Conservation (phyloP, 306 rosid genomes). For the Aeschynomene evenia region DNA sequence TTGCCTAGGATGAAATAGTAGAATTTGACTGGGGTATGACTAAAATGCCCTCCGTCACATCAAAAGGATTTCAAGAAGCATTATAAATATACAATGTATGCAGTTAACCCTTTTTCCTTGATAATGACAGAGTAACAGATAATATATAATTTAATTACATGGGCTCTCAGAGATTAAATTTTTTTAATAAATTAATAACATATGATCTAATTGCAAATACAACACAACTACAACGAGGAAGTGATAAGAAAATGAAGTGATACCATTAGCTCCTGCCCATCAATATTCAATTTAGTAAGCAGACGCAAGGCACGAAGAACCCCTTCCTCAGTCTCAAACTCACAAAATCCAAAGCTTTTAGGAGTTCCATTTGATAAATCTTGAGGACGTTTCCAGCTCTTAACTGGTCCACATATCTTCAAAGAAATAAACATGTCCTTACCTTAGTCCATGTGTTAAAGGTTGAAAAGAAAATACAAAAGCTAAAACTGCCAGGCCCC, state of each 20-base stretch:
- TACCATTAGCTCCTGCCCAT: conserved; percentile 95
- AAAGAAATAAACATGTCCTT: conserved; percentile 20
- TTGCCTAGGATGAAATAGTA: neutral
- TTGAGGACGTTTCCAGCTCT: conserved; percentile 96
- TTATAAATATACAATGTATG: neutral
- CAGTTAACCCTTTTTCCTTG: neutral
- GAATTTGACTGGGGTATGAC: neutral
- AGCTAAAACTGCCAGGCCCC: neutral
- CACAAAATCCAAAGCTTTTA: conserved; percentile 89
- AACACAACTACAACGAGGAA: neutral
- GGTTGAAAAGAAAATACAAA: neutral
- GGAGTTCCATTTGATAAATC: conserved; percentile 85
- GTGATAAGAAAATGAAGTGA: conserved; percentile 27
- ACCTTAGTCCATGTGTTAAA: neutral
- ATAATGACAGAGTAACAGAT: neutral
- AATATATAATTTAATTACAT: neutral
- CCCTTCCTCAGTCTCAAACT: conserved; percentile 96
- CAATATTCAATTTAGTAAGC: conserved; percentile 78
- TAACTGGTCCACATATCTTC: conserved; percentile 90
- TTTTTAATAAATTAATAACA: neutral
- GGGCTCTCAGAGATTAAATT: neutral
- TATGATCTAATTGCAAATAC: neutral
- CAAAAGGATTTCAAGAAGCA: neutral
- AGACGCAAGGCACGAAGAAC: conserved; percentile 94
- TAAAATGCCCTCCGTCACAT: neutral